Evolutionary conservation across 163 green algal genomes (phyloP).

Genomic region (Chlamydomonas reinhardtii): DNA sequence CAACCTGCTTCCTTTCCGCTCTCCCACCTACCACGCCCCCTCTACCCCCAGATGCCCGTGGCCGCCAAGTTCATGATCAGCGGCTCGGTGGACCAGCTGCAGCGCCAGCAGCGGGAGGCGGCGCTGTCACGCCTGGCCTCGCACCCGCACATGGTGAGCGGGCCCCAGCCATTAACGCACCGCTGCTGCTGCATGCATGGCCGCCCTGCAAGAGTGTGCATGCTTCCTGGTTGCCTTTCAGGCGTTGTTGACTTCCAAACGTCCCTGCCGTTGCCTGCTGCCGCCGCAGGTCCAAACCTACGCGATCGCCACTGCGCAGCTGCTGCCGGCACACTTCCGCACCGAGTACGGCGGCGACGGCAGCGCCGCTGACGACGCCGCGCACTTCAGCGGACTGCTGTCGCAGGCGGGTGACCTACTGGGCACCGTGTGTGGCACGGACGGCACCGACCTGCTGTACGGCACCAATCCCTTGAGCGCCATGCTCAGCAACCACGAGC

Average conservation of each 20-base stretch:
- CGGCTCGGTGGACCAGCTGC: neutral
- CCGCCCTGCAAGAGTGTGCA: no score
- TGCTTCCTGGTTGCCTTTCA: no score
- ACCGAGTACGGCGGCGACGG: no score
- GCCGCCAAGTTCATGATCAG: conserved; percentile 50
- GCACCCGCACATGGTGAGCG: conserved; percentile 36
- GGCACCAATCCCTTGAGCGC: neutral
- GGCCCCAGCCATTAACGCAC: no score
- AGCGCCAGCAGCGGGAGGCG: conserved; percentile 42
- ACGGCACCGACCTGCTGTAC: conserved; percentile 34
- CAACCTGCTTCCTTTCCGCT: no score
- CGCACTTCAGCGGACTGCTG: no score
- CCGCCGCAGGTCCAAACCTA: conserved; percentile 17
- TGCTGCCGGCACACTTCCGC: conserved; percentile 7
- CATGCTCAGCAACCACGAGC: no score
- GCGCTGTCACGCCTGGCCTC: conserved; percentile 43
- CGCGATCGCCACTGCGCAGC: conserved; percentile 20
- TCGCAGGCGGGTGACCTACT: conserved; percentile 7
- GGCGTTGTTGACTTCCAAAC: no score
- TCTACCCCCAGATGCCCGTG: conserved; percentile 16
- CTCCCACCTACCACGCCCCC: no score
- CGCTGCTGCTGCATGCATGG: no score
- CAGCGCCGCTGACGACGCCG: no score
- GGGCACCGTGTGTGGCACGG: neutral
- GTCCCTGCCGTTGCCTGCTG: no score